Base-by-base conservation (phyloP, 2,329 filamentous ascomycete species). In the Fonsecaea nubica region DNA sequence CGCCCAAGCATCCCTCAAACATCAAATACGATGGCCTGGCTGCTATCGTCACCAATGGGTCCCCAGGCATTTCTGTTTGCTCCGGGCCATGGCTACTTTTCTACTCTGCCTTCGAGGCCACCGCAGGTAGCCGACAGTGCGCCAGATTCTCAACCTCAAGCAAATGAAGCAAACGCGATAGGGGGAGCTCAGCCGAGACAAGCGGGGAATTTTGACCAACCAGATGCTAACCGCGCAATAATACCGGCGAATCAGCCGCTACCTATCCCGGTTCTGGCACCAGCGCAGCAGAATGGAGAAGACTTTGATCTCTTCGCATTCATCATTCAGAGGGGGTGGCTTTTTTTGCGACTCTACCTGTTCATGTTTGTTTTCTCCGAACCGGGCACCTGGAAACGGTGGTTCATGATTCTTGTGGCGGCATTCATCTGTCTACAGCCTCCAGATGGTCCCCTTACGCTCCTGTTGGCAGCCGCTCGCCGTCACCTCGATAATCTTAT, bases 301-400 rank as follows among this genome's bases (percentile, higher is more conserved):
- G 69, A 70, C 38, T 67, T 78, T 15, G 75, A 77, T 35, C 72
- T 80, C 8, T 69, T 84, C 33, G 77, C 74, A 2, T 79, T 81
- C 54, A 74, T 80, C 53, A 67, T 81, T 18, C 66, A 78, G 55
- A 82, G 84, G 32, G 69, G 84, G 30, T 89, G 87, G 87, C 80
- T 88, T 2, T 81, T 88, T 30, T 76, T 87, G 57, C 83, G 87
- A 9, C 75, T 89, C 21, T 83, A 85, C 64, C 82, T 85, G 65
- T 86, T 89, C 72, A 81, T 84, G 62, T 88, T 86, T 74, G 81
- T 89, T 72, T 82, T 88, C 66, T 83, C 83, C 33, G 80, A 81
- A 25, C 77, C 80, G n/a, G 80, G 79, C 5, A 80, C 79, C 3
- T 82, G 79, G 79, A 76, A 77, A 9, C 79, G 81, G 32, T 76